A percentile compares a stretch with the other conserved stretches of the same genome.
These are phyloP conservation scores for Plantago coronopus DNA, from an alignment of 305 asterid species.

Conservation along the genomic window DNA sequence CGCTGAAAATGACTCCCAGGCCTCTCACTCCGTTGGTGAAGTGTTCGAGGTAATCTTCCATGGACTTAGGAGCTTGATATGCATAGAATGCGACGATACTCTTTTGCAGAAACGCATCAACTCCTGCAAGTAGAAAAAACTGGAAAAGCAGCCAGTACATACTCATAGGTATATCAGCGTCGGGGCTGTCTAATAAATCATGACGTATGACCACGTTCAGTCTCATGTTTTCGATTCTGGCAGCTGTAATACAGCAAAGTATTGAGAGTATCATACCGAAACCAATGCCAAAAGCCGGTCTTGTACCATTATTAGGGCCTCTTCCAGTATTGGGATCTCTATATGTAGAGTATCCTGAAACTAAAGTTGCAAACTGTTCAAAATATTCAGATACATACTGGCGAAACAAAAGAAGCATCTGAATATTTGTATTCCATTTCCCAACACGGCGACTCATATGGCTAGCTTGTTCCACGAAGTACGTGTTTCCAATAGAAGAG, in stretches of 20 bases:
- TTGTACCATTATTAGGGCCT: neutral
- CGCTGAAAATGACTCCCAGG: conserved; percentile 34
- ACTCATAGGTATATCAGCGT: conserved; percentile 7
- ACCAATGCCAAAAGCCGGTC: conserved; percentile 15
- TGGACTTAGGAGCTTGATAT: neutral
- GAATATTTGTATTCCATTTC: conserved; percentile 30
- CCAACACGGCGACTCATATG: conserved; percentile 33
- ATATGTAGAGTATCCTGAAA: neutral
- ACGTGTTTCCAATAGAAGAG: conserved; percentile 29
- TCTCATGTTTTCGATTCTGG: conserved; percentile 22
- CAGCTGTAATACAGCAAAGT: conserved; percentile 23
- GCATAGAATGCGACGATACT: conserved; percentile 7
- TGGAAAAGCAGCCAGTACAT: conserved; percentile 18
- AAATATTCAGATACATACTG: conserved; percentile 2
- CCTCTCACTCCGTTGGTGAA: conserved; percentile 35
- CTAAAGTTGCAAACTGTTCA: neutral
- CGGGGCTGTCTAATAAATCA: conserved; percentile 9
- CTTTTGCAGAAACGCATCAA: neutral
- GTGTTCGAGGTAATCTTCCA: conserved; percentile 13
- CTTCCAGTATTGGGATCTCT: neutral
- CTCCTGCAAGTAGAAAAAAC: conserved; percentile 13
- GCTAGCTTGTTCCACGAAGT: conserved; percentile 45
- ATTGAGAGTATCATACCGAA: conserved; percentile 22
- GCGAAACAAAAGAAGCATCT: conserved; percentile 28
- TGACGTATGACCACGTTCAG: conserved; percentile 16